phyloP scores from a whole-genome alignment of 2,329 filamentous ascomycete genomes.

The Hymenoscyphus fructigenus region DNA sequence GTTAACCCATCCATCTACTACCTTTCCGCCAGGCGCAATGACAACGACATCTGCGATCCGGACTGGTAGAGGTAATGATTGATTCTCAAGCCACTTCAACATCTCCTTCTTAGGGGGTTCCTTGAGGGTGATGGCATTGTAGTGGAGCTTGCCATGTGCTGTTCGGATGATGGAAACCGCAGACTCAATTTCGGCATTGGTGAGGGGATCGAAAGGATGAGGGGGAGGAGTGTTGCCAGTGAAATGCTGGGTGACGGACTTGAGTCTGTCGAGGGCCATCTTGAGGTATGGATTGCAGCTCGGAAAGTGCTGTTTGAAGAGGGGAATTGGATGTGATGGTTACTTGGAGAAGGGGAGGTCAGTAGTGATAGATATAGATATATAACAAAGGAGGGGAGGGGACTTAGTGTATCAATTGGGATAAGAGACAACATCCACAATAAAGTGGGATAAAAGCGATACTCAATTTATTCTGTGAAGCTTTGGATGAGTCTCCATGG shows the following conservation, averaged over 20 bases:
- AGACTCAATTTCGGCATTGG: slow-evolving; percentile 68
- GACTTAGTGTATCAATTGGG: slow-evolving; percentile 14
- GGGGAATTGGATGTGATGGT: background rate
- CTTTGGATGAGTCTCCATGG: slow-evolving; percentile 2
- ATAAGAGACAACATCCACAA: slow-evolving; percentile 1
- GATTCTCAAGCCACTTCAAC: slow-evolving; percentile 72
- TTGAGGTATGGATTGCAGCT: slow-evolving; percentile 14
- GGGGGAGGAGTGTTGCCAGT: slow-evolving; percentile 52
- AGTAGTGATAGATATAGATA: slow-evolving; percentile 8
- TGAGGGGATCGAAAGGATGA: slow-evolving; percentile 79
- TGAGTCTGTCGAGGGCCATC: slow-evolving; percentile 63
- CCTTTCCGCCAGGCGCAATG: slow-evolving; percentile 74
- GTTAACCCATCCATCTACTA: slow-evolving; percentile 81
- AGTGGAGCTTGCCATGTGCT: slow-evolving; percentile 69
- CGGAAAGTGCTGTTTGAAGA: background rate
- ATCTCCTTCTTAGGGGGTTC: slow-evolving; percentile 86
- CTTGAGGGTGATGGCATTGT: slow-evolving; percentile 82
- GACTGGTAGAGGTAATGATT: slow-evolving; percentile 60
- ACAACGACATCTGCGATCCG: slow-evolving; percentile 81
- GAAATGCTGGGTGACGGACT: slow-evolving; percentile 62
- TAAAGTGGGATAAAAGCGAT: slow-evolving; percentile 7
- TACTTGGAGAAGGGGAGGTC: background rate
- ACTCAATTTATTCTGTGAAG: slow-evolving; percentile 7
- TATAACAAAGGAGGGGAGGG: background rate
- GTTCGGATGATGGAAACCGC: slow-evolving; percentile 68